Evolutionary conservation across 2,329 filamentous ascomycete genomes (phyloP), one percentile per base, ranked within the genome.

Genomic region (Ciborinia camelliae): DNA sequence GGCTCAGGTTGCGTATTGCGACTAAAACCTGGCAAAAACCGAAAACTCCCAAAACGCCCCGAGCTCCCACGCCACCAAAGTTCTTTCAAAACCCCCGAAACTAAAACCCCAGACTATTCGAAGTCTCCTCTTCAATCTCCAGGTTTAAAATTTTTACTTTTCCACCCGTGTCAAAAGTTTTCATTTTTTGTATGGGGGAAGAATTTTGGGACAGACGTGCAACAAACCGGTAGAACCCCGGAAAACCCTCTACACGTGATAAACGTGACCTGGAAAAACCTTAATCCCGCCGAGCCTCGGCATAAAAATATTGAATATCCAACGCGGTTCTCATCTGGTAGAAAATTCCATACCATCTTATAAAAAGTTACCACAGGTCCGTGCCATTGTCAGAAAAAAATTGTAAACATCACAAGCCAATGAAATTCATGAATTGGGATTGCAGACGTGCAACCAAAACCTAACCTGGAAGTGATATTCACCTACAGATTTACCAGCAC

Each of bases 151-250:
- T 5, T 15, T 41, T 43, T 45, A 30, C 28, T 30, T 30, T 45
- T 43, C 6, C 10, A n/a, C 3, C 14, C 30, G 32, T 45, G 30
- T 26, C 18, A 14, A 32, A 45, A 45, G 39, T 45, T 57, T 15
- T 12, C 1, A 45, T 30, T 45, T 57, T 45, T 45, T 57, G 54
- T 57, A 57, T 45, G 54, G 26, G 39, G 5, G 8, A 9, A 20
- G 15, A 43, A 45, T 10, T 15, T 32, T 9, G 39, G 7, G 15
- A 9, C 26, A 57, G 54, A 45, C 20, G 20, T 57, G 54, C 54
- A 57, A 57, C 54, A 57, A 30, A 15, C 7, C 54, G 39, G 39
- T 57, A 23, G 39, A 32, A 57, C 20, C 39, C 26, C 54, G 54
- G 54, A 32, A 23, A 5, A 0, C 0, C 0, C 6, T 1, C 14